Evolutionary conservation across 2,329 filamentous ascomycete species (phyloP).

Genomic region (Penicillium sp.): DNA sequence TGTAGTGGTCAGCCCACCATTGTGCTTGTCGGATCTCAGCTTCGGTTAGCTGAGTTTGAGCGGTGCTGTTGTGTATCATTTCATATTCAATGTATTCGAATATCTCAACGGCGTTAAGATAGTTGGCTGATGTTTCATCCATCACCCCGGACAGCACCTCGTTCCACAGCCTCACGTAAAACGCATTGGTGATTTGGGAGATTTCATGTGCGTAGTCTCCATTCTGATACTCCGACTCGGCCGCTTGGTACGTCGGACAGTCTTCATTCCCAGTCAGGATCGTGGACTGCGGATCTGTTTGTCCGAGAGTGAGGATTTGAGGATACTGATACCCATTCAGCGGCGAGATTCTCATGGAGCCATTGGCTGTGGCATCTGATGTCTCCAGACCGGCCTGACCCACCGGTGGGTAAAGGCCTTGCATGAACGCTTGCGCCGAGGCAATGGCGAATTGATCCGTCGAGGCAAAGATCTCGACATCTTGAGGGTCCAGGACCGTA

Average conservation of each 20-base stretch:
- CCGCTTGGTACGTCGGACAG: slow-evolving; percentile 37
- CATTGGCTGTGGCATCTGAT: slow-evolving; percentile 44
- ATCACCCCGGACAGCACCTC: slow-evolving; percentile 42
- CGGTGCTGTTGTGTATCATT: slow-evolving; percentile 46
- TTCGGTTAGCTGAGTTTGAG: slow-evolving; percentile 26
- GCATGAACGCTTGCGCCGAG: slow-evolving; percentile 56
- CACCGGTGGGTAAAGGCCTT: slow-evolving; percentile 54
- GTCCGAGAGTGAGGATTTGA: slow-evolving; percentile 40
- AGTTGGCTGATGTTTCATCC: slow-evolving; percentile 37
- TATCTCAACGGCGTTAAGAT: slow-evolving; percentile 49
- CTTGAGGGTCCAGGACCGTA: slow-evolving; percentile 39
- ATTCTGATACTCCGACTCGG: slow-evolving; percentile 37
- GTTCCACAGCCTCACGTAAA: slow-evolving; percentile 45
- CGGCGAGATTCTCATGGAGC: slow-evolving; percentile 42
- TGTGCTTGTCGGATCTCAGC: slow-evolving; percentile 35
- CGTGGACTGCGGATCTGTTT: slow-evolving; percentile 47
- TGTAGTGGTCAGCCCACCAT: slow-evolving; percentile 46
- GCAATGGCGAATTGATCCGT: slow-evolving; percentile 45
- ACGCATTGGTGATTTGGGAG: slow-evolving; percentile 29
- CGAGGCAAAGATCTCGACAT: slow-evolving; percentile 45
- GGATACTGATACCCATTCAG: slow-evolving; percentile 55
- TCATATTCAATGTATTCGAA: slow-evolving; percentile 54
- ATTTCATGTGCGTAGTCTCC: slow-evolving; percentile 39
- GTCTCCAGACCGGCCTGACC: slow-evolving; percentile 28
- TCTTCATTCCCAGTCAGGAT: slow-evolving; percentile 45